Evolutionary conservation across 2,329 filamentous ascomycete genomes (phyloP), one percentile per base, ranked within the genome.

Genomic region (Fusarium kyushuense): DNA sequence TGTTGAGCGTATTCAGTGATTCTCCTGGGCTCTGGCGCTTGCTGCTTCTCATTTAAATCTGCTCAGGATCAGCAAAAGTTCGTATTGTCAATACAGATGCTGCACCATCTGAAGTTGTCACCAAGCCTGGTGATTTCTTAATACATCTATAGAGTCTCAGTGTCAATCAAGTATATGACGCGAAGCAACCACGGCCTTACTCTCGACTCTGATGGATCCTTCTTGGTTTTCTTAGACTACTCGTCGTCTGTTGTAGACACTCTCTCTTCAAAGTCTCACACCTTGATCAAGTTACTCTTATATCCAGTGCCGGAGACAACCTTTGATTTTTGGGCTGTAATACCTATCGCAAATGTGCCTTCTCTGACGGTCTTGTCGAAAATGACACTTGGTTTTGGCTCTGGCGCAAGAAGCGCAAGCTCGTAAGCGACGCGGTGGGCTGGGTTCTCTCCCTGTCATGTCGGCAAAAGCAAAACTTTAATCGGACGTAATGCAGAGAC

Each of bases 401-500:
- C 65, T 71, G 29, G 69, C 67, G 55, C 76, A 78, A 35, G 72
- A 63, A n/a, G 67, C 68, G 36, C 76, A 78, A 12, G 76, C 76
- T 49, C 76, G 71, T 25, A 72, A 64, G 48, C 76, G 70, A 9
- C 76, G 75, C 17, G 63, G 73, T 6, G 75, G 76, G 45, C 76
- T 78, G 17, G 63, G 19, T 23, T 62, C 55, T 62, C 69, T 66
- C 35, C 54, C 54, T 16, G 19, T 27, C 70, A 72, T 73, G 29
- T 19, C 7, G 16, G 45, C 17, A 13, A 13, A 6, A 29, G 25
- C 41, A 43, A 12, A n/a, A 29, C 41, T n/a, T 43, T n/a, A 4
- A 49, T 27, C 21, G 19, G n/a, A 33, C 23, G 17, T 23, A 19
- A 16, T 7, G 21, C n/a, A 6, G n/a, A 19, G 17, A 36, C 21